Percentiles rank a stretch among this genome's conserved stretches.
phyloP scores from a whole-genome alignment of 352 stramenopile species.

The Globisporangium mamillatum region DNA sequence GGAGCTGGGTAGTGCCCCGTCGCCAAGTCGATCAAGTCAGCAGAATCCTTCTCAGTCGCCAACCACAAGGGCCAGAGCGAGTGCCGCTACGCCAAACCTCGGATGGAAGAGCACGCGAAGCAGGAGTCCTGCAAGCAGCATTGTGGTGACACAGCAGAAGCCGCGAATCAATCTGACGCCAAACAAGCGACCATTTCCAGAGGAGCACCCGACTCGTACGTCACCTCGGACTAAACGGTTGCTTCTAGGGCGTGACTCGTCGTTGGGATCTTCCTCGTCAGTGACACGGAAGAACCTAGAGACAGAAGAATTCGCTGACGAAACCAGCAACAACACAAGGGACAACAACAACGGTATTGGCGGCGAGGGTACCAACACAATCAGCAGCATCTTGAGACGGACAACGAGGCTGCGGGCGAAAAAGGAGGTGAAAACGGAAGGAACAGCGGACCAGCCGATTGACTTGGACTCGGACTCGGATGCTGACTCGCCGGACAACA shows the following conservation, averaged over 20 bases:
- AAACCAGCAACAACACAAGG: neutral
- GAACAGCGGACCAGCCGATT: constrained; percentile 44
- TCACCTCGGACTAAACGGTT: constrained; percentile 4
- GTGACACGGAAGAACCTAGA: neutral
- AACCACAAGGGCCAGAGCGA: neutral
- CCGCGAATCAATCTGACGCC: constrained; percentile 10
- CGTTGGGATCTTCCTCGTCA: neutral
- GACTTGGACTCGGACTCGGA: constrained; percentile 49
- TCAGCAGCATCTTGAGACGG: constrained; percentile 8
- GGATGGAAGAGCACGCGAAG: constrained; percentile 5
- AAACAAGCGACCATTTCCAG: neutral
- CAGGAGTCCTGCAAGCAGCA: neutral
- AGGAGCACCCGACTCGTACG: constrained; percentile 10
- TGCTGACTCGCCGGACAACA: constrained; percentile 19
- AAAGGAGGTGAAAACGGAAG: constrained; percentile 8
- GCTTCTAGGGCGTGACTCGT: neutral
- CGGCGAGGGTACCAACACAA: neutral
- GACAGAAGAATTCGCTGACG: neutral
- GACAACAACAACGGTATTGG: neutral
- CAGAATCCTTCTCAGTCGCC: neutral
- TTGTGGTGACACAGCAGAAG: neutral
- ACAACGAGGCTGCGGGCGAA: neutral
- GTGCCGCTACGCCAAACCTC: neutral
- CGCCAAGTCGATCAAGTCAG: neutral
- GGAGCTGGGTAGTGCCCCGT: constrained; percentile 14